Percentiles rank a stretch among this genome's conserved stretches.
These are phyloP conservation scores for Colletotrichum falcatum DNA, from an alignment of 2,329 filamentous ascomycete species.

Conservation along the genomic window DNA sequence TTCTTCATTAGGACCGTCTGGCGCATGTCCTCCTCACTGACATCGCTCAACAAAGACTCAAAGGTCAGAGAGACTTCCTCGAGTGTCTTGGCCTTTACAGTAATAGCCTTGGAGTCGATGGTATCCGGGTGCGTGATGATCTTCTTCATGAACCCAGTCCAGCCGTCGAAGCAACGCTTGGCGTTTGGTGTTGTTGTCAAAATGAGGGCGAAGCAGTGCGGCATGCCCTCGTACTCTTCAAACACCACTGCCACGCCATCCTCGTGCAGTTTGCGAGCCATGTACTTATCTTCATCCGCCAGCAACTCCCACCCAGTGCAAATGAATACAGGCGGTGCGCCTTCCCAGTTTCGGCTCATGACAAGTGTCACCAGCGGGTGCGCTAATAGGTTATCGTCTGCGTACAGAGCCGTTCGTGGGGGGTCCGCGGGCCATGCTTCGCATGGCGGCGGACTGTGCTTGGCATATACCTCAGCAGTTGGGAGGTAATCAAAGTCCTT, in stretches of 20 bases:
- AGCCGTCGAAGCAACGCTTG: slow-evolving; percentile 64
- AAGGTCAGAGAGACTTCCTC: slow-evolving; percentile 61
- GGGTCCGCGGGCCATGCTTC: slow-evolving; percentile 68
- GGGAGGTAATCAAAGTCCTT: slow-evolving; percentile 73
- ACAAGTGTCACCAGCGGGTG: slow-evolving; percentile 79
- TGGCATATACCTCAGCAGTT: slow-evolving; percentile 52
- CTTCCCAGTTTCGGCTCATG: slow-evolving; percentile 68
- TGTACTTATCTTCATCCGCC: slow-evolving; percentile 72
- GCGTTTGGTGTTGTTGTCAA: slow-evolving; percentile 60
- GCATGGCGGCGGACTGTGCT: slow-evolving; percentile 56
- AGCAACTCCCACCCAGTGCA: slow-evolving; percentile 79
- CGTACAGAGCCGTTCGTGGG: slow-evolving; percentile 66
- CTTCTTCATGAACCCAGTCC: slow-evolving; percentile 66
- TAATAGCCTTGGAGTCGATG: slow-evolving; percentile 56
- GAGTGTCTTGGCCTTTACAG: slow-evolving; percentile 63
- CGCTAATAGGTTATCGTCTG: slow-evolving; percentile 63
- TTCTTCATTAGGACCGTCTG: slow-evolving; percentile 51
- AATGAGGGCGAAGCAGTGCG: slow-evolving; percentile 76
- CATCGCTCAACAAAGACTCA: slow-evolving; percentile 54
- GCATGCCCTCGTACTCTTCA: slow-evolving; percentile 84
- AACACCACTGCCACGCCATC: slow-evolving; percentile 73
- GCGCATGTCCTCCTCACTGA: slow-evolving; percentile 57
- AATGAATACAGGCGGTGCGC: slow-evolving; percentile 74
- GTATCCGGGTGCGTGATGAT: slow-evolving; percentile 52
- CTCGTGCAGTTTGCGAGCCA: slow-evolving; percentile 66